Conservation (phyloP, 805 yeast species). For the Starmerella cellae region DNA sequence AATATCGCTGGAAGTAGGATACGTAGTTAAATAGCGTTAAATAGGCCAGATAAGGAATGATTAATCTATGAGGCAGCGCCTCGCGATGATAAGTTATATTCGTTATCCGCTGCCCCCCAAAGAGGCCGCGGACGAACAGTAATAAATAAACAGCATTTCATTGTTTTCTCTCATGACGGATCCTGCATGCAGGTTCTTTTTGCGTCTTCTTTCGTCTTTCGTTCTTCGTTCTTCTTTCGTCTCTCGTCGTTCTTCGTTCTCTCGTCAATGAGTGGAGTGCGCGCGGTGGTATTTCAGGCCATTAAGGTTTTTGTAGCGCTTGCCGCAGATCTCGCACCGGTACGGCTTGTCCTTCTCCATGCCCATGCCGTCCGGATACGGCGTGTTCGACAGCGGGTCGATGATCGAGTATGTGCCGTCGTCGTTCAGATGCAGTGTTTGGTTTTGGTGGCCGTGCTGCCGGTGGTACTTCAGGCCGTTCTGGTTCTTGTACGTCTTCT, state of each 20-base stretch:
- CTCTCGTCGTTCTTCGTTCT: slow-evolving; percentile 12
- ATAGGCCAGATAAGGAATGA: no score
- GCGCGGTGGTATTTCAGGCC: slow-evolving; percentile 96
- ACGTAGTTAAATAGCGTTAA: no score
- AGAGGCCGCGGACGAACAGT: no score
- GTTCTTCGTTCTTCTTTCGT: slow-evolving; percentile 21
- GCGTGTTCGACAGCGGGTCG: slow-evolving; percentile 69
- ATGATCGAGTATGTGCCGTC: slow-evolving; percentile 88
- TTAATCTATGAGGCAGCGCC: no score
- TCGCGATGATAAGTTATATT: no score
- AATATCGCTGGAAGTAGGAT: no score
- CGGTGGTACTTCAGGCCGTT: slow-evolving; percentile 94
- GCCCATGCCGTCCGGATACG: slow-evolving; percentile 85
- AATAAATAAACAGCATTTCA: no score
- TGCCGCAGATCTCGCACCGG: slow-evolving; percentile 96
- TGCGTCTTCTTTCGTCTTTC: slow-evolving; percentile 18
- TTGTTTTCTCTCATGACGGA: no score
- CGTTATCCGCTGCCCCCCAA: no score
- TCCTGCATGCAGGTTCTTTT: no score
- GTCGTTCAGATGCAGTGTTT: slow-evolving; percentile 73
- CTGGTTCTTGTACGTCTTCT: slow-evolving; percentile 92
- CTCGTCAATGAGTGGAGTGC: slow-evolving; percentile 74
- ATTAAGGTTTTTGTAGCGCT: slow-evolving; percentile 87
- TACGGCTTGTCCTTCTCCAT: slow-evolving; percentile 97
- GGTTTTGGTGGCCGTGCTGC: slow-evolving; percentile 93